phyloP scores from a whole-genome alignment of 345 rosid species.

The Populus euphratica region DNA sequence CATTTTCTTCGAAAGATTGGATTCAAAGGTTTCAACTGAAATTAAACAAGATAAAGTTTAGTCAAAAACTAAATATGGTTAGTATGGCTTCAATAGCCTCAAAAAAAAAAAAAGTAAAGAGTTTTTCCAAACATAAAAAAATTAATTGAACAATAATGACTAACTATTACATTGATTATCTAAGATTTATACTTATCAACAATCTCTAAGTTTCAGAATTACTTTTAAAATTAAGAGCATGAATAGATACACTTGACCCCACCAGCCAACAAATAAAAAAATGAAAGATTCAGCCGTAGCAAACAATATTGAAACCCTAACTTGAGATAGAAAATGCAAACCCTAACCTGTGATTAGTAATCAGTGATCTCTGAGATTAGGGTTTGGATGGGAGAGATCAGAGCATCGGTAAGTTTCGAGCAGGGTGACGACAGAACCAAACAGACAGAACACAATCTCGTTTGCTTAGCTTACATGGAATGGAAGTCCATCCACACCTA shows the following conservation, averaged over 20 bases:
- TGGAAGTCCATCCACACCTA: no score
- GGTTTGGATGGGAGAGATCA: background rate
- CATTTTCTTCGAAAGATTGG: background rate
- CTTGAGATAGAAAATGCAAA: background rate
- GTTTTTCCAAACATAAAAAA: no score
- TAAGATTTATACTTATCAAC: no score
- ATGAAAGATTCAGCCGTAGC: background rate
- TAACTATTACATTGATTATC: no score
- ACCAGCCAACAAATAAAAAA: no score
- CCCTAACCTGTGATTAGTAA: background rate
- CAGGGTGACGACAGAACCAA: background rate
- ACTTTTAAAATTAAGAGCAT: background rate
- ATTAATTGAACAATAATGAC: no score
- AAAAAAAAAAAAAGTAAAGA: no score
- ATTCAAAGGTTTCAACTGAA: background rate
- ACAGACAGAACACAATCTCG: no score
- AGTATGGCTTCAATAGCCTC: background rate
- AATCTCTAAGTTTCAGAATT: no score
- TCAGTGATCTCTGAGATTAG: background rate
- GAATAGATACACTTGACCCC: no score
- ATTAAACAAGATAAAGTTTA: background rate
- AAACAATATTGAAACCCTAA: background rate
- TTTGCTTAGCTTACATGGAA: no score
- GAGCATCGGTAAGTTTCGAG: background rate
- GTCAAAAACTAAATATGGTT: background rate